These are phyloP conservation scores for Talaromyces sp. DNA, from an alignment of 2,329 filamentous ascomycete species.

Conservation along the genomic window DNA sequence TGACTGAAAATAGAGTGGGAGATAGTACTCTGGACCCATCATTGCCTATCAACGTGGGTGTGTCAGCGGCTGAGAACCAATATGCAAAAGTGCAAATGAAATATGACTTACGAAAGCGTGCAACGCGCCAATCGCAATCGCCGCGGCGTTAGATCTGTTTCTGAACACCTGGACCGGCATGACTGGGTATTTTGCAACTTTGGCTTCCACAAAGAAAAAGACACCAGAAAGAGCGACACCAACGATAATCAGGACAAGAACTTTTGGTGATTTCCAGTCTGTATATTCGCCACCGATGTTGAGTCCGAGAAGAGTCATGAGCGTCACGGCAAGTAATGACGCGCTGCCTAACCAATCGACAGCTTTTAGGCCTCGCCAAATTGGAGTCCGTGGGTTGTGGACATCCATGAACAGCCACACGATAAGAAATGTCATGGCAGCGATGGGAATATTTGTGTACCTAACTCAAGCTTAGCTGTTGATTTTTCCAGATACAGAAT, in stretches of 20 bases:
- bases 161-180: constrained; percentile 54
- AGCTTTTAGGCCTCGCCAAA: constrained; percentile 29
- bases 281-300: constrained; percentile 64
- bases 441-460: constrained; percentile 35
- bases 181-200: constrained; percentile 60
- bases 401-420: constrained; percentile 20
- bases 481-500: constrained; percentile 28
- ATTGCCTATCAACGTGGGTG: constrained; percentile 13
- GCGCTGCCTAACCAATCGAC: constrained; percentile 60
- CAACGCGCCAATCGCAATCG: constrained; percentile 1
- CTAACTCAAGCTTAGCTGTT: not conserved
- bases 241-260: constrained; percentile 42
- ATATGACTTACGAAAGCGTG: not conserved
- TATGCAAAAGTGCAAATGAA: not conserved
- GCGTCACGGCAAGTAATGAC: constrained; percentile 59
- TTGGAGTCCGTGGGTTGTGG: constrained; percentile 23
- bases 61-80: not conserved
- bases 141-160: constrained; percentile 20
- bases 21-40: constrained; percentile 19
- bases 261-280: constrained; percentile 53
- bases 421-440: constrained; percentile 1
- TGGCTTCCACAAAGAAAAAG: constrained; percentile 5
- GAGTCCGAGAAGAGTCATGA: constrained; percentile 56
- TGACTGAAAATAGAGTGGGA: constrained; percentile 26
- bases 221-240: not conserved